Evolutionary conservation across 768 basidiomycete species (phyloP), one percentile per base, ranked within the genome.

Genomic region (Collybia sp.): DNA sequence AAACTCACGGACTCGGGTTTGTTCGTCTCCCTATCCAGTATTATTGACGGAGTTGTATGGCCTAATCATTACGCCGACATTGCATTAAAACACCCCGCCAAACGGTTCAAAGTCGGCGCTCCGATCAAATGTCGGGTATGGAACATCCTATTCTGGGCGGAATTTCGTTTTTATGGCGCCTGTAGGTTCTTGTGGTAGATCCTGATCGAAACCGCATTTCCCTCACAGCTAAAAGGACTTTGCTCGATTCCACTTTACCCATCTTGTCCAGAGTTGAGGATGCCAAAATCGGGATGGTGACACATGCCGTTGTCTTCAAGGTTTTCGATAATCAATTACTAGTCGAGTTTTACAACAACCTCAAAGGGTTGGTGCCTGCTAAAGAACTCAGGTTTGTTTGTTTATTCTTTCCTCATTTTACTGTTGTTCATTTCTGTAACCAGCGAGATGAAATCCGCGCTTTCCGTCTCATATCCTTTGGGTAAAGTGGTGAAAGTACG

Each of bases 11-110:
- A 89, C 47, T 75, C 79, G 30, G 86, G 80, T 0, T 67, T 99
- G 32, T 95, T 96, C 58, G 81, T 98, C 35, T 82, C 88, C 20
- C 71, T 98, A 45, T 82, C 86, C 4, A 92, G 90, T 5, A 89
- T 79, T 49, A 83, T 97, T 30, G 92, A 96, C 58, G 96, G 90
- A 20, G 85, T 96, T 19, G 75, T 97, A 16, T 96, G 91, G 88
- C 93, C 94, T 0, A 79, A 83, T 50, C 96, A 98, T 60, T 96
- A 89, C 60, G 93, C 96, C 10, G 96, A 99, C 62, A 93, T 98
- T 57, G 61, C 70, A n/a, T 75, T 98, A 55, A 96, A 93, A 60
- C 88, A 97, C 60, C 95, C 95, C 9, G 82, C 91, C 36, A 90
- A 84, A 66, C 78, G 85, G 49, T 99, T 96, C 71, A 93, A 91